Base-by-base conservation (phyloP, 345 rosid genomes). In the Rubroshorea leprosula region DNA sequence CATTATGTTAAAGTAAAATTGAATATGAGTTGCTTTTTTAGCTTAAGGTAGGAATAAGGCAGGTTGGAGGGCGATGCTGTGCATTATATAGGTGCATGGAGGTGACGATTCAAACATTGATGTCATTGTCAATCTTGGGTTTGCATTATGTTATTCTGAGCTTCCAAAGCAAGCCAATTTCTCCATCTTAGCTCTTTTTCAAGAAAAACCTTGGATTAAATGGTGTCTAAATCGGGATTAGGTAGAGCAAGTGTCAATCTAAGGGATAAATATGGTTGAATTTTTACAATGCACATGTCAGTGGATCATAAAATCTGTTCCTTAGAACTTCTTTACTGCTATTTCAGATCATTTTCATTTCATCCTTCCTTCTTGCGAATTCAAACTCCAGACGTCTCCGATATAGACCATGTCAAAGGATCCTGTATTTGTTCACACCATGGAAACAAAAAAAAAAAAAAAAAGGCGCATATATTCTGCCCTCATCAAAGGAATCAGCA, bases 71-170 rank as follows among this genome's bases (percentile, higher is more conserved):
- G 41, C 12, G 41, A 35, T 1, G 41, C 12, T 35, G 41, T 35
- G 41, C 11, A 62, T 38, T 59, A 53, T 68, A 71, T 68, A 71
- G 58, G 56, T 63, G 62, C 47, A 31, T 46, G 74, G 15, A 19
- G 24, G 5, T 8, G 54, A 49, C 5, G 47, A 55, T 56, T 63
- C 61, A 69, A 63, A 62, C 48, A 43, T 51, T 62, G 59, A 63
- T 49, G 62, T 61, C 65, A 61, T 23, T 55, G 27, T 20, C 44
- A 31, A 58, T 41, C 21, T 43, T 58, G 25, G 41, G 1, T 15
- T 47, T 31, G 22, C 4, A 45, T 26, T 26, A 23, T 12, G 10
- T 19, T 51, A 26, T 35, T 57, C 29, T 53, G 20, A 23, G 58
- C 26, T 57, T 65, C 55, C 41, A 44, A 48, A 55, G 7, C 61